phyloP scores from a whole-genome alignment of 768 basidiomycete genomes.

The Leccinellum albellum region DNA sequence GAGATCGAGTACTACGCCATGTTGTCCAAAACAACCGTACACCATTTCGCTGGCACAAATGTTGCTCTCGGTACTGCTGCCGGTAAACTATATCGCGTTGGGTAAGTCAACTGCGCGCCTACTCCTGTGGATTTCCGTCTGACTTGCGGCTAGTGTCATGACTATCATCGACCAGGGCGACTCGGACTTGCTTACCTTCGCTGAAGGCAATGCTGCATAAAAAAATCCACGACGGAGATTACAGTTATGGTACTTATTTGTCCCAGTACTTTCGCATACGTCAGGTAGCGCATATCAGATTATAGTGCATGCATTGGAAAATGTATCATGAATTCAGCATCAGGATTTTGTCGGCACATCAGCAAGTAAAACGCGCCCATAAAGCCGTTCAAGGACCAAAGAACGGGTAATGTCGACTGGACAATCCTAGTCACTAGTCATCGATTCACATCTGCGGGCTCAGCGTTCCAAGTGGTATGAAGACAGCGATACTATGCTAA shows the following conservation, averaged over 20 bases:
- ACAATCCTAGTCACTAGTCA: too few species aligned
- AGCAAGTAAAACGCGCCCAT: too few species aligned
- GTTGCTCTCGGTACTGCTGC: conserved; percentile 98
- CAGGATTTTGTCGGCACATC: too few species aligned
- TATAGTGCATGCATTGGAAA: conserved; percentile 1
- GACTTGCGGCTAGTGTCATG: conserved; percentile 71
- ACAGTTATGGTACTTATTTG: conserved; percentile 4
- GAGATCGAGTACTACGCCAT: conserved; percentile 99
- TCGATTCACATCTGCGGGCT: too few species aligned
- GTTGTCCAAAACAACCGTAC: conserved; percentile 98
- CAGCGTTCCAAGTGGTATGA: too few species aligned
- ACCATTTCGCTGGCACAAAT: conserved; percentile 97
- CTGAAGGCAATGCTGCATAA: conserved; percentile 69
- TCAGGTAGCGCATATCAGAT: background rate
- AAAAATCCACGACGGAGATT: conserved; percentile 3
- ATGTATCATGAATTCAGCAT: background rate
- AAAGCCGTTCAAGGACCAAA: too few species aligned
- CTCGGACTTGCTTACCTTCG: conserved; percentile 88
- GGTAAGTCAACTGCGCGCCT: conserved; percentile 44
- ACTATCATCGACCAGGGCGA: conserved; percentile 94
- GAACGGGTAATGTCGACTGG: too few species aligned
- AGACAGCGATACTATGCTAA: background rate
- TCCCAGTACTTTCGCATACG: background rate
- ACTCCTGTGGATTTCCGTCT: background rate
- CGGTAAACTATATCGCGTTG: conserved; percentile 98